These are phyloP conservation scores for Radiomyces spectabilis DNA, from an alignment of 192 early-diverging fungal genomes.

Conservation along the genomic window DNA sequence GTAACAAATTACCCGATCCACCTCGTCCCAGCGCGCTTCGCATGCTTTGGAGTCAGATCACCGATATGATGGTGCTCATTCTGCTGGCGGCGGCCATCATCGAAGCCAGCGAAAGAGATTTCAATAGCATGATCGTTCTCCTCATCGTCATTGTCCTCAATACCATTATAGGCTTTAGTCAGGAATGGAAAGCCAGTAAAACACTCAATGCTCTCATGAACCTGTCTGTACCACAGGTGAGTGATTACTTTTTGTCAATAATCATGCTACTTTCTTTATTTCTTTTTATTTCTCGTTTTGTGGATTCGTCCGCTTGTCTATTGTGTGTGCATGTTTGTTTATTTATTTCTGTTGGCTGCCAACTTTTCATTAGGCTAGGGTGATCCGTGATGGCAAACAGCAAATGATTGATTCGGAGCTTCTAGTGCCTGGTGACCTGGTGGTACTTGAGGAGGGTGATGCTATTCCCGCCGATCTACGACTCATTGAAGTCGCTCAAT, in stretches of 20 bases:
- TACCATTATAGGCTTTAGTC: conserved; percentile 84
- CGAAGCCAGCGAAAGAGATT: conserved; percentile 64
- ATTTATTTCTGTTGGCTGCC: neutral
- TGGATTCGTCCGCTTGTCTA: neutral
- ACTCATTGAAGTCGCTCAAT: conserved; percentile 55
- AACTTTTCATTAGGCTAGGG: conserved; percentile 63
- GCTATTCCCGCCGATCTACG: conserved; percentile 86
- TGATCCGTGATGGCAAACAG: conserved; percentile 75
- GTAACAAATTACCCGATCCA: conserved; percentile 76
- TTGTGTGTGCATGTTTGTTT: neutral
- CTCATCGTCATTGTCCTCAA: conserved; percentile 78
- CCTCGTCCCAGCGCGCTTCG: conserved; percentile 55
- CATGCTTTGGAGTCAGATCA: conserved; percentile 87
- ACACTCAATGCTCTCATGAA: conserved; percentile 86
- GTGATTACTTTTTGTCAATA: neutral
- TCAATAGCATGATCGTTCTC: conserved; percentile 34
- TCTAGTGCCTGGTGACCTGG: conserved; percentile 83
- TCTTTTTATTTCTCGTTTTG: too few relatives aligned
- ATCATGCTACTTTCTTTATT: neutral
- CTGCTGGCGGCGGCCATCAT: conserved; percentile 71
- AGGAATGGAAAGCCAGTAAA: conserved; percentile 90
- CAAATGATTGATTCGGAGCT: conserved; percentile 62
- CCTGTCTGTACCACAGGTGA: conserved; percentile 69
- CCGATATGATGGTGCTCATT: conserved; percentile 91
- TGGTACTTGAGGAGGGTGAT: conserved; percentile 88